Conservation (phyloP, 345 rosid genomes). For the Acer campestre region DNA sequence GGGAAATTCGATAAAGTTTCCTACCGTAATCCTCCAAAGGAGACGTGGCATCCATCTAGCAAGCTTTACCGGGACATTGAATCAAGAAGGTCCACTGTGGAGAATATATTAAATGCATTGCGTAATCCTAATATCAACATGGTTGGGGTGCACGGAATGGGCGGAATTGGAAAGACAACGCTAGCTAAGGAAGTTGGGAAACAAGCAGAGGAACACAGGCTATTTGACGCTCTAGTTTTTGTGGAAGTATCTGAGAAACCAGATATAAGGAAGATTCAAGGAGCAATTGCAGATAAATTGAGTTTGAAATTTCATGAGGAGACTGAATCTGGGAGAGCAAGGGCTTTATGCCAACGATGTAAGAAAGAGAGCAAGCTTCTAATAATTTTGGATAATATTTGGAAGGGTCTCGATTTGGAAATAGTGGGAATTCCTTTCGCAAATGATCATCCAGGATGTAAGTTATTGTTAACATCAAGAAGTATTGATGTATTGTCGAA, state of each 20-base stretch:
- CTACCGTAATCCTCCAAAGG: no score
- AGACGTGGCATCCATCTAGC: no score
- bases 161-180: neutral
- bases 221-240: neutral
- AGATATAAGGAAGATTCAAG: neutral
- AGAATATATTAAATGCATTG: neutral
- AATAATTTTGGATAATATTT: constrained; percentile 19
- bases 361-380: constrained; percentile 21
- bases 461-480: neutral
- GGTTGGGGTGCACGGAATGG: constrained; percentile 1
- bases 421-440: constrained; percentile 13
- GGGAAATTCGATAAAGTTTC: neutral
- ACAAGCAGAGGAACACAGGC: neutral
- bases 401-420: neutral
- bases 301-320: neutral
- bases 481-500: neutral
- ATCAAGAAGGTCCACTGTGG: neutral
- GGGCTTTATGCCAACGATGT: neutral
- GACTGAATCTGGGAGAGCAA: neutral
- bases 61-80: no score
- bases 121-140: neutral
- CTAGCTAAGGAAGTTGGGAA: neutral
- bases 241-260: neutral
- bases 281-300: neutral
- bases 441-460: neutral